Conservation (phyloP, 2,329 filamentous ascomycete genomes). For the Endothia cerciana region DNA sequence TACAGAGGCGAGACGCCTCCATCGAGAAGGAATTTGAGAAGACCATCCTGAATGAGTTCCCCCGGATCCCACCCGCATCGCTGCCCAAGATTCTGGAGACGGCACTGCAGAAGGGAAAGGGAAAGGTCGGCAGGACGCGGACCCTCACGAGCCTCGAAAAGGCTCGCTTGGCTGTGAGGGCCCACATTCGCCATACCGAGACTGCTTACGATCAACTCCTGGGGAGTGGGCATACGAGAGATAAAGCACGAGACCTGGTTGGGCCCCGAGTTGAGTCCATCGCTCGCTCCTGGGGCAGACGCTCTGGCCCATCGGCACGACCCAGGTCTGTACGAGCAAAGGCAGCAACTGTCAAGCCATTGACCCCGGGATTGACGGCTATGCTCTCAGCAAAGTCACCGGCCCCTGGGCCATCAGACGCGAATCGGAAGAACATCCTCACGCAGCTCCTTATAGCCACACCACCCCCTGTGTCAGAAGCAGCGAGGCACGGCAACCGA, state of each 20-base stretch:
- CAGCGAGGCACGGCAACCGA: background rate
- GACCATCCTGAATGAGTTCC: conserved; percentile 45
- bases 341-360: background rate
- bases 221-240: conserved; percentile 22
- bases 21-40: conserved; percentile 39
- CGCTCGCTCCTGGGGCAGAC: conserved; percentile 31
- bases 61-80: conserved; percentile 42
- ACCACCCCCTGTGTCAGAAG: background rate
- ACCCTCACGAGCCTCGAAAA: conserved; percentile 44
- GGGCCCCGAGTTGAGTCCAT: conserved; percentile 30
- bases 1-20: conserved; percentile 41
- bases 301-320: background rate
- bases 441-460: background rate
- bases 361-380: background rate
- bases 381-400: background rate
- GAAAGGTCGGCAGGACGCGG: conserved; percentile 51
- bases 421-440: background rate
- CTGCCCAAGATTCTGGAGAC: conserved; percentile 43
- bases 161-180: conserved; percentile 50
- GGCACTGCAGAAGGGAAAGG: conserved; percentile 49
- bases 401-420: background rate
- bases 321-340: background rate
- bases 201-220: conserved; percentile 52
- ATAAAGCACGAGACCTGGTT: conserved; percentile 32
- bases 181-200: conserved; percentile 52